A percentile compares a stretch with the other conserved stretches of the same genome.
These are phyloP conservation scores for Talinum fruticosum DNA, from an alignment of 148 eudicot genomes.

Conservation along the genomic window DNA sequence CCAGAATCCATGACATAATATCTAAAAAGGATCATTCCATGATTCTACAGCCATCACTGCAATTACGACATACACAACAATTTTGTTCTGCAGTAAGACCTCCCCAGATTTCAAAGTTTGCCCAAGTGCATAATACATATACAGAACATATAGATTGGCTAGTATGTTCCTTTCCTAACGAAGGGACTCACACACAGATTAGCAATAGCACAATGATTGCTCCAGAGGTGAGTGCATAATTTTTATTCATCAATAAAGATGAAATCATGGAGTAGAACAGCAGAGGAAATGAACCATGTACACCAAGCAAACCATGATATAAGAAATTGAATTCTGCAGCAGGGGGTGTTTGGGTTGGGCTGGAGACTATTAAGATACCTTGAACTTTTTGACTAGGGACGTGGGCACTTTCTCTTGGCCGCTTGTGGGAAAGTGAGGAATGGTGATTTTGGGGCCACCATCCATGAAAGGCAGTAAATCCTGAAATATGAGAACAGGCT, in stretches of 20 bases:
- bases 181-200: background rate
- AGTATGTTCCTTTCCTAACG: background rate
- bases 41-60: background rate
- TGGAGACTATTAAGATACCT: constrained; percentile 26
- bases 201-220: background rate
- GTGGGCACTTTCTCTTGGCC: constrained; percentile 67
- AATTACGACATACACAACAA: too few species aligned
- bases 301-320: too few species aligned
- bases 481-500: constrained; percentile 35
- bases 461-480: constrained; percentile 86
- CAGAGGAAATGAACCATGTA: background rate
- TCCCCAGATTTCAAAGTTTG: background rate
- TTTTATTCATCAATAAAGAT: background rate
- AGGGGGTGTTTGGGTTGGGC: background rate
- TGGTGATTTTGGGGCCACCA: constrained; percentile 65
- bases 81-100: too few species aligned
- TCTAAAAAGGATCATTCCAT: background rate
- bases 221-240: background rate
- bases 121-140: background rate
- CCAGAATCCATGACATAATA: background rate
- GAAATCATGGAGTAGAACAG: background rate
- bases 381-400: constrained; percentile 42
- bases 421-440: constrained; percentile 64
- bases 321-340: background rate
- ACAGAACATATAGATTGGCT: background rate